phyloP scores from a whole-genome alignment of 129 eudicot genomes.

The Scalesia atractyloides region DNA sequence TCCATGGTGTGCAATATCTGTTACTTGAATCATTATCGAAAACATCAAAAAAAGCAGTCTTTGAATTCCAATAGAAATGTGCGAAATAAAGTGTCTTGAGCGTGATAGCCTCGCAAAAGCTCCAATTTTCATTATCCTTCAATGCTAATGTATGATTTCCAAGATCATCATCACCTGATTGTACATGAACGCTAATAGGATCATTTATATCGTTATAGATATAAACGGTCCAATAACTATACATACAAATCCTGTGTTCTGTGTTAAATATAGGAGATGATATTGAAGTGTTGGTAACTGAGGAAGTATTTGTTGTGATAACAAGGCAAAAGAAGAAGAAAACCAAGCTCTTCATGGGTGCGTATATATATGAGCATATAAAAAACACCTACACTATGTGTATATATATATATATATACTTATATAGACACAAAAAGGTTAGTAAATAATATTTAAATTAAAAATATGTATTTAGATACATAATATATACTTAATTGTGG shows the following conservation, averaged over 20 bases:
- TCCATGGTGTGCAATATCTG: not conserved
- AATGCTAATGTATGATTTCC: constrained; percentile 1
- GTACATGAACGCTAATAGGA: not conserved
- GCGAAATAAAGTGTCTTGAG: not conserved
- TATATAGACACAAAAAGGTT: too few species aligned
- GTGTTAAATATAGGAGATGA: not conserved
- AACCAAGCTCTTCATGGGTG: constrained; percentile 9
- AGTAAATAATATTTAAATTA: too few species aligned
- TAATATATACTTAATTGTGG: too few species aligned
- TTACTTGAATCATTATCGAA: not conserved
- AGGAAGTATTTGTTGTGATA: not conserved
- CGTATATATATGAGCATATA: not conserved
- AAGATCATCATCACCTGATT: constrained; percentile 1
- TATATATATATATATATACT: too few species aligned
- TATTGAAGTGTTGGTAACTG: not conserved
- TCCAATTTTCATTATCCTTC: not conserved
- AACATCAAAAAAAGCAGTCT: not conserved
- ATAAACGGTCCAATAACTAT: not conserved
- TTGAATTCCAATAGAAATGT: constrained; percentile 3
- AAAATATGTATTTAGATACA: too few species aligned
- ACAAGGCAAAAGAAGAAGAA: constrained; percentile 1
- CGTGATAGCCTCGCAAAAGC: not conserved
- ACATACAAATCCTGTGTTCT: not conserved
- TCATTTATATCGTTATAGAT: not conserved
- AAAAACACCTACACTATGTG: not conserved